Evolutionary conservation across 2,329 filamentous ascomycete species (phyloP).

Genomic region (Microascus cirrosus): DNA sequence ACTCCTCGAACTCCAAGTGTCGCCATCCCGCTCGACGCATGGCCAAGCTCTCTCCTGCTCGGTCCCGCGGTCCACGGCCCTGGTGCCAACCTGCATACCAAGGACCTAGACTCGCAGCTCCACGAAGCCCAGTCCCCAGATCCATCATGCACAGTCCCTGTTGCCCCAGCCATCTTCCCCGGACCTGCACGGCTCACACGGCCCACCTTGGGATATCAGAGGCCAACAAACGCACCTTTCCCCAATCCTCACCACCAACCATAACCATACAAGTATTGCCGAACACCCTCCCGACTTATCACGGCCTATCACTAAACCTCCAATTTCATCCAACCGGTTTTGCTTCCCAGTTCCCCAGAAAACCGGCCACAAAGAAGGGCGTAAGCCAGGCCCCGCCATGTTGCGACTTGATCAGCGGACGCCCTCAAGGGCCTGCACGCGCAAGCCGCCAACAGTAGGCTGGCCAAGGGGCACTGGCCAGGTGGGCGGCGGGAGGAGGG

Average conservation of each 20-base stretch:
- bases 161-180: neutral
- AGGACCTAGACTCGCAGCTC: neutral
- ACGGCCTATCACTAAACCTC: neutral
- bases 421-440: neutral
- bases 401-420: constrained; percentile 3
- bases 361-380: neutral
- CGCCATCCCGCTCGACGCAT: neutral
- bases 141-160: neutral
- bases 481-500: neutral
- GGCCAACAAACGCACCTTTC: neutral
- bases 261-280: neutral
- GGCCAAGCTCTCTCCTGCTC: neutral
- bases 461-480: no score
- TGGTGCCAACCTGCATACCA: neutral
- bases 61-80: neutral
- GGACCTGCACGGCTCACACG: neutral
- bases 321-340: neutral
- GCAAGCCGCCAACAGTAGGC: neutral
- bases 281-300: neutral
- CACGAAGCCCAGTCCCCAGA: neutral
- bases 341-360: neutral
- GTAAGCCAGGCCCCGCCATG: neutral
- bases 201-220: neutral
- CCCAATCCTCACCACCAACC: neutral
- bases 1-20: neutral